Conservation (phyloP, 768 basidiomycete genomes). For the Peribolospora kevripleyi region DNA sequence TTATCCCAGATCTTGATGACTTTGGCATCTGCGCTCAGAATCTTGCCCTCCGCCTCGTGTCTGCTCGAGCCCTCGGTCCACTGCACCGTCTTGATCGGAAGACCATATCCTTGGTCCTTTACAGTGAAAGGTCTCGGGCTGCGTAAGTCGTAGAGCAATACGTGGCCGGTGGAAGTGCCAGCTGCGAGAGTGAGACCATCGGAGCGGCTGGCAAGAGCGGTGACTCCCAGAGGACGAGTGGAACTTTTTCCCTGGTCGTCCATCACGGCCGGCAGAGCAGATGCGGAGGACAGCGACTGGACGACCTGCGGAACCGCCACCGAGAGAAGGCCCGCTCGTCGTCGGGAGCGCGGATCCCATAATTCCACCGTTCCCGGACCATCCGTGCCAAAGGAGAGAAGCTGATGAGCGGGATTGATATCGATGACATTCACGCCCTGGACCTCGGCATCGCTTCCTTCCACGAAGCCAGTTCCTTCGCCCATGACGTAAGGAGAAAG, state of each 20-base stretch:
- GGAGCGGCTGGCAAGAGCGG: slow-evolving; percentile 54
- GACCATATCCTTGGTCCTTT: slow-evolving; percentile 92
- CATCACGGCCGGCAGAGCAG: too few species aligned
- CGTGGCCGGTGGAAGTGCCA: slow-evolving; percentile 86
- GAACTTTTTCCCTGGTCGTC: not conserved
- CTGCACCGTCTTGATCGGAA: slow-evolving; percentile 54
- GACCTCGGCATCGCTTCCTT: slow-evolving; percentile 31
- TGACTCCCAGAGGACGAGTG: slow-evolving; percentile 32
- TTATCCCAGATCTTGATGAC: slow-evolving; percentile 95
- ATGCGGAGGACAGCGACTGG: not conserved
- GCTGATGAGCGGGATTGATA: slow-evolving; percentile 74
- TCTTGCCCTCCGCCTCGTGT: slow-evolving; percentile 48
- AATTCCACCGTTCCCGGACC: slow-evolving; percentile 65
- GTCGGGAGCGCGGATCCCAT: slow-evolving; percentile 78
- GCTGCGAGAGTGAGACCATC: slow-evolving; percentile 87
- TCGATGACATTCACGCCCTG: slow-evolving; percentile 74
- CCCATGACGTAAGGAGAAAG: slow-evolving; percentile 34
- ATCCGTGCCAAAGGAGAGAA: slow-evolving; percentile 71
- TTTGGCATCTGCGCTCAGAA: slow-evolving; percentile 83
- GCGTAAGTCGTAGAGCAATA: slow-evolving; percentile 79
- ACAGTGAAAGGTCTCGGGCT: slow-evolving; percentile 54
- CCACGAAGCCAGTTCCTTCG: slow-evolving; percentile 23
- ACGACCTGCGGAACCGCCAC: slow-evolving; percentile 33
- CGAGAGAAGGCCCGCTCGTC: slow-evolving; percentile 41
- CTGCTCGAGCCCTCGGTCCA: slow-evolving; percentile 68